A percentile compares a stretch with the other conserved stretches of the same genome.
Evolutionary conservation across 2,329 filamentous ascomycete species (phyloP).

Genomic region (Waltergamsia citrina): DNA sequence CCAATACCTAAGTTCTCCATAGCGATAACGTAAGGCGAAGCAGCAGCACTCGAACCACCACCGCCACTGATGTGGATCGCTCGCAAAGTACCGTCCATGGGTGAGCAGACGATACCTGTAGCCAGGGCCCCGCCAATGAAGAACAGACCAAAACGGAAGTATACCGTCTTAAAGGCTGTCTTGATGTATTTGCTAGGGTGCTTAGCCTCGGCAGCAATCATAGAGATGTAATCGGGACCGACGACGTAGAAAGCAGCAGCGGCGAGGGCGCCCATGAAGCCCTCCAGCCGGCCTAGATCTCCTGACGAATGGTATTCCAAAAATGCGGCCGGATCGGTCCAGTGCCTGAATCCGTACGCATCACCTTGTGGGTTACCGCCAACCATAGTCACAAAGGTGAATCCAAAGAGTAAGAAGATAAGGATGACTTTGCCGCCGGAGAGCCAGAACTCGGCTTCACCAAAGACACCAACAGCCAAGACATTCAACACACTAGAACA

Average conservation of each 20-base stretch:
- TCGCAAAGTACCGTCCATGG: conserved; percentile 12
- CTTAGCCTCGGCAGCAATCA: conserved; percentile 55
- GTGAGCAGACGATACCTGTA: conserved; percentile 18
- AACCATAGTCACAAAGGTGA: conserved; percentile 50
- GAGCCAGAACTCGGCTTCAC: conserved; percentile 35
- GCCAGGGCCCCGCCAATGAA: conserved; percentile 21
- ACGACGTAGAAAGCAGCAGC: conserved; percentile 34
- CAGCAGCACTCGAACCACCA: conserved; percentile 29
- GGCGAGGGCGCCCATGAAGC: conserved; percentile 52
- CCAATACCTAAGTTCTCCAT: conserved; percentile 42
- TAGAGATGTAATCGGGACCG: conserved; percentile 52
- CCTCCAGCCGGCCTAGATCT: conserved; percentile 52
- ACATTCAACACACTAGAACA: conserved; percentile 22
- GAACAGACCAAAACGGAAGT: conserved; percentile 16
- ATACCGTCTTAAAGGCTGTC: conserved; percentile 14
- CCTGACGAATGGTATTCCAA: conserved; percentile 48
- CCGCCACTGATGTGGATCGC: conserved; percentile 19
- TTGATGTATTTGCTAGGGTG: conserved; percentile 43
- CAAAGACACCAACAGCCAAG: conserved; percentile 30
- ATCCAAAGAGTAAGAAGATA: conserved; percentile 48
- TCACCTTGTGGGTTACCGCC: conserved; percentile 48
- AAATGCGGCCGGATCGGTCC: conserved; percentile 45
- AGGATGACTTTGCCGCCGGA: conserved; percentile 43
- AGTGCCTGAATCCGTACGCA: conserved; percentile 56
- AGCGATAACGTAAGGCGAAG: conserved; percentile 47